These are phyloP conservation scores for Theobroma grandiflorum DNA, from an alignment of 441 rosid genomes.

Conservation along the genomic window DNA sequence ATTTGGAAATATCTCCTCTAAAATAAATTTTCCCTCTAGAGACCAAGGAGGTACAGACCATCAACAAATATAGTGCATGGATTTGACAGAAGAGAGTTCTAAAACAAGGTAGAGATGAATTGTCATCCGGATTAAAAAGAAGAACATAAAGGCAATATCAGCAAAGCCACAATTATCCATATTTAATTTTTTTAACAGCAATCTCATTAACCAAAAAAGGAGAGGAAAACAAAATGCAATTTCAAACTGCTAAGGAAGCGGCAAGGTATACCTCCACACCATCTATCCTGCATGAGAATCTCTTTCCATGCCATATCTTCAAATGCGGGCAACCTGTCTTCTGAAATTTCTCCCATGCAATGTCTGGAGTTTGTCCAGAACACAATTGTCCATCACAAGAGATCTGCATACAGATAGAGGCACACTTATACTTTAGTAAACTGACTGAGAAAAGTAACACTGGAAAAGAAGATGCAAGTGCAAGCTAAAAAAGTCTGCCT, in stretches of 20 bases:
- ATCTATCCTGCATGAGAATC: conserved; percentile 74
- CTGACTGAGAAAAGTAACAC: not conserved
- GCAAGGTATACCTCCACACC: conserved; percentile 67
- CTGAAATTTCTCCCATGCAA: conserved; percentile 88
- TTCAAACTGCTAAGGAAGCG: conserved; percentile 16
- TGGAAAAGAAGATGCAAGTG: conserved; percentile 24
- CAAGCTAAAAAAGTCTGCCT: conserved; percentile 20
- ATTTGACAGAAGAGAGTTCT: not conserved
- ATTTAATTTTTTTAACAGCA: not conserved
- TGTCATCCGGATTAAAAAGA: conserved; percentile 5
- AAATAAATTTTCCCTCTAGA: not conserved
- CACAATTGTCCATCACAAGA: conserved; percentile 65
- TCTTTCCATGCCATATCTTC: conserved; percentile 82
- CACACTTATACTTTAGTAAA: not conserved
- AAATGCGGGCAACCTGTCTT: conserved; percentile 57
- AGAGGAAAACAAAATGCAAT: not conserved
- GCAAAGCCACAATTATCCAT: conserved; percentile 2
- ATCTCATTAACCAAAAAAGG: not conserved
- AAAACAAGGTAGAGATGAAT: not conserved
- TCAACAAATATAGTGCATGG: not conserved
- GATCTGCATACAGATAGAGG: conserved; percentile 54
- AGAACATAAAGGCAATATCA: not conserved
- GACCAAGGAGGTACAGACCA: not conserved
- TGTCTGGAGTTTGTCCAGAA: conserved; percentile 82
- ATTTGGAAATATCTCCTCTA: not conserved